Evolutionary conservation across 345 rosid genomes (phyloP).

Genomic region (Atalantia buxifolia): DNA sequence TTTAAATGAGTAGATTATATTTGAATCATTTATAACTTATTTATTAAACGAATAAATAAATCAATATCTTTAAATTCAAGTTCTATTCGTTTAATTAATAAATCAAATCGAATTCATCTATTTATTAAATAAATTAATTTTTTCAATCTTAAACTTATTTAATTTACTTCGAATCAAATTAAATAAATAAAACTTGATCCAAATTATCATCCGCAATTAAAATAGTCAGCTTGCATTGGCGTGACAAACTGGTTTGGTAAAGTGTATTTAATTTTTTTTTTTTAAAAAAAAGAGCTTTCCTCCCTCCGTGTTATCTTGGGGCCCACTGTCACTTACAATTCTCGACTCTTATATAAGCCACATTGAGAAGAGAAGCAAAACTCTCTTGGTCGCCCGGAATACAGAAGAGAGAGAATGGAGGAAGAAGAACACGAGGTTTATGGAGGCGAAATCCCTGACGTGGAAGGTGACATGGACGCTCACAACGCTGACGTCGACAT

Average conservation of each 20-base stretch:
- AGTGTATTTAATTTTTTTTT: no score
- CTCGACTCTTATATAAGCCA: background rate
- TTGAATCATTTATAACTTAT: fast-evolving
- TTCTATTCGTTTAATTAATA: no score
- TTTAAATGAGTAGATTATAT: no score
- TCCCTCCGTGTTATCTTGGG: background rate
- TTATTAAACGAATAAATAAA: fast-evolving
- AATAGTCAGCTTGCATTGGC: no score
- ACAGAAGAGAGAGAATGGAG: constrained; percentile 42
- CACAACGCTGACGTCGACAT: constrained; percentile 63
- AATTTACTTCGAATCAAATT: no score
- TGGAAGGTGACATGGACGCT: constrained; percentile 78
- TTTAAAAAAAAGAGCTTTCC: no score
- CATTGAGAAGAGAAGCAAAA: background rate
- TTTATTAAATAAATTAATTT: no score
- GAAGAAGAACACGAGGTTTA: constrained; percentile 97
- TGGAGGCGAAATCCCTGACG: constrained; percentile 91
- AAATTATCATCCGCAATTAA: no score
- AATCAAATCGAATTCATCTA: fast-evolving
- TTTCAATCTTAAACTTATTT: fast-evolving
- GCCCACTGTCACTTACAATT: background rate
- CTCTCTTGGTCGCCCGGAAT: background rate
- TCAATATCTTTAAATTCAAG: fast-evolving
- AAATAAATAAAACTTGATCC: fast-evolving
- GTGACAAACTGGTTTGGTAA: no score